Base-by-base conservation (phyloP, 148 eudicot genomes). In the Silene latifolia region DNA sequence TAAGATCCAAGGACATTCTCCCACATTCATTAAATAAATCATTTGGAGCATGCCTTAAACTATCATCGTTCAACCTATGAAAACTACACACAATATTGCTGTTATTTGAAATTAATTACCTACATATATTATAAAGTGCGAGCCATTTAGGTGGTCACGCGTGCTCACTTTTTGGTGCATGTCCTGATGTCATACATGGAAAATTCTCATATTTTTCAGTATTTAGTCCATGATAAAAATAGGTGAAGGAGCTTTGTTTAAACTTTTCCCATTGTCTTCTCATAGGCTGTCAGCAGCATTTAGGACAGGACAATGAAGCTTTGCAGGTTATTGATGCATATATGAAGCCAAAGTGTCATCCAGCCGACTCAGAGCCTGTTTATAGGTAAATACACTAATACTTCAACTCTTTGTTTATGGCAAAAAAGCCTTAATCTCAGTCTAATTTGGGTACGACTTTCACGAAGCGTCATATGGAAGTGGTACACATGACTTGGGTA, bases 291-390 rank as follows among this genome's bases (percentile, higher is more conserved):
- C 74, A 76, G 73, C 66, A 39, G 53, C 69, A 71, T 75, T 56
- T 69, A 35, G 79, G 74, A 75, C 79, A 68, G 62, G 83, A 85
- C 13, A 57, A 83, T 75, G 88, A 85, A 78, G 77, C 87, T 61
- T 70, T 72, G 72, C 83, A 74, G 46, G 95, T 91, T 64, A 85
- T 93, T 7, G 78, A 88, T 83, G 98, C 98, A 75, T 93, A 89
- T 78, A 70, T 91, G 86, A 88, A 86, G 73, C 98, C 98, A 19
- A 89, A 87, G 83, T 93, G 98, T 85, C 97, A 93, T 83, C 74
- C 86, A 48, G 88, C 83, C 20, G 97, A 91, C 71, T 93, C 98
- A 47, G 88, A 90, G 70, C 73, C 74, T 75, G 98, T 93, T 57
- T 85, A 85, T 67, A 83, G 91, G 98, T 92, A 82, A 27, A n/a